These are phyloP conservation scores for Bipolaris victoriae DNA, from an alignment of 2,329 filamentous ascomycete genomes.

Conservation along the genomic window DNA sequence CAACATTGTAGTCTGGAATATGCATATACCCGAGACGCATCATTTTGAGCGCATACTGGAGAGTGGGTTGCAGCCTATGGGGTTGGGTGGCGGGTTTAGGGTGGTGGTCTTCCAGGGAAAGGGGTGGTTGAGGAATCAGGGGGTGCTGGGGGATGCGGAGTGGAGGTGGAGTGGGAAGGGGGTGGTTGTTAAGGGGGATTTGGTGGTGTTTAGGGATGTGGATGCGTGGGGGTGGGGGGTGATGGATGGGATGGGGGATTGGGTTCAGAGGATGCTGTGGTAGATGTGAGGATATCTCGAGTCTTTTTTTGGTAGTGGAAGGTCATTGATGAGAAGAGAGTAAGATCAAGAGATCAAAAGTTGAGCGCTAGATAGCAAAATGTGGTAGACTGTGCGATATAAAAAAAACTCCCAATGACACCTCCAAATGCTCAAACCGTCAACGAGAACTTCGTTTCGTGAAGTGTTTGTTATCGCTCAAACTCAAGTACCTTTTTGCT, in stretches of 20 bases:
- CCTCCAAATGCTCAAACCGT: not conserved
- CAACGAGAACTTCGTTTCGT: not conserved
- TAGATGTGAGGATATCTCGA: not conserved
- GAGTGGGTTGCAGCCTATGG: conserved; percentile 7
- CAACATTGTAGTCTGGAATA: conserved; percentile 16
- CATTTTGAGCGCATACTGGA: conserved; percentile 13
- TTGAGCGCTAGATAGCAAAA: not conserved
- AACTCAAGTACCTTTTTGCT: conserved; percentile 48
- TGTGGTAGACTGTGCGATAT: no score
- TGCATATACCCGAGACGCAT: conserved; percentile 14
- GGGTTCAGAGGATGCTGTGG: not conserved
- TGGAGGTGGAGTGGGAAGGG: not conserved
- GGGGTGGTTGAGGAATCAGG: conserved; percentile 1
- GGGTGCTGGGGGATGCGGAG: not conserved
- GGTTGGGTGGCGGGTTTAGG: conserved; percentile 5
- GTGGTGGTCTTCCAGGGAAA: conserved; percentile 7
- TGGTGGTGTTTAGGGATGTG: conserved; percentile 1
- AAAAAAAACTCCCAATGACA: conserved; percentile 9
- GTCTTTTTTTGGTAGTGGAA: no score
- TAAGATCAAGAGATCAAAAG: not conserved
- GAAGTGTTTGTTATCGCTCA: conserved; percentile 36
- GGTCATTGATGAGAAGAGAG: not conserved
- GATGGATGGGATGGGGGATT: not conserved
- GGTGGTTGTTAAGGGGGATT: not conserved
- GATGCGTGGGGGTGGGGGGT: not conserved